Evolutionary conservation across 768 basidiomycete genomes (phyloP), one percentile per base, ranked within the genome.

Genomic region (Rhodotorula taiwanensis): DNA sequence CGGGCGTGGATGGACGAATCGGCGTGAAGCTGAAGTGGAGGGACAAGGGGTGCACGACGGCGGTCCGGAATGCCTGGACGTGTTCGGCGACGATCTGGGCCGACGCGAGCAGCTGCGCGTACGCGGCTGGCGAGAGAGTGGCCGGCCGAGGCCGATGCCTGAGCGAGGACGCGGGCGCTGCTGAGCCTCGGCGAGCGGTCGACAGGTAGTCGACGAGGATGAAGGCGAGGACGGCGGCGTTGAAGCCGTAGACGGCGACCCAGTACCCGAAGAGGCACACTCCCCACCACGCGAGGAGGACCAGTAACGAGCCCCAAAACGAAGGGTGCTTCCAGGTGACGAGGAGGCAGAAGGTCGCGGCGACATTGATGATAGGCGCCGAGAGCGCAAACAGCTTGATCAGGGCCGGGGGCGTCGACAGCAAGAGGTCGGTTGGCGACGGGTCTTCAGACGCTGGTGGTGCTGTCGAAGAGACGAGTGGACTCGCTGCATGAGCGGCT

Each of bases 351-450:
- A 58, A 36, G 21, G 56, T 61, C 1, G 70, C 58, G 23, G 41
- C 45, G 41, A 42, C 34, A 1, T 54, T 55, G 18, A 74, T 58
- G 57, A 71, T 54, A 18, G 74, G 74, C 1, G 69, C 66, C n/a
- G 62, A 42, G 30, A 72, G 67, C 47, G 70, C 66, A 43, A 75
- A 64, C 21, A 75, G 69, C 31, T 70, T 70, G 28, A 73, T 56
- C 33, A 75, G 59, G n/a, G 70, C 62, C 0, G 74, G 67, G 11
- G 74, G 74, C 9, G 72, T 71, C 16, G 72, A 60, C 25, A 72
- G 64, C 30, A 74, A 59, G 11, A 71, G 52, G 55, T 72, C 71
- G 42, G 72, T 66, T 27, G 70, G 72, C 10, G 65, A 61, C 1
- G 64, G 64, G 23, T 70, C 69, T 5, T 62, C 63, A 45, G 39